Percentiles rank a stretch among this genome's conserved stretches.
These are phyloP conservation scores for Auricularia auricula-judae DNA, from an alignment of 768 basidiomycete species.

Conservation along the genomic window DNA sequence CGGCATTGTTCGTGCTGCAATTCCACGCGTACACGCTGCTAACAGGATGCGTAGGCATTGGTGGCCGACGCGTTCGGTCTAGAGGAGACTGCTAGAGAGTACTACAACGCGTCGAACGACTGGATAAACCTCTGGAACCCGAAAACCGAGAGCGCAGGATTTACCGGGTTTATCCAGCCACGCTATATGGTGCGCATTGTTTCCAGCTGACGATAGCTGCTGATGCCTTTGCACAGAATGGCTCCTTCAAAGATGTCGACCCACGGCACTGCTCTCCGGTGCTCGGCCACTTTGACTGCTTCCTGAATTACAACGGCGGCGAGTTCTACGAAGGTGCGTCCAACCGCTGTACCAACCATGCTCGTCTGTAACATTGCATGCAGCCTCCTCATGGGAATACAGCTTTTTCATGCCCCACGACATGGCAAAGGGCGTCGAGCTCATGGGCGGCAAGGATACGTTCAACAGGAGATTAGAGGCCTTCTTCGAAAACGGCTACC, in stretches of 20 bases:
- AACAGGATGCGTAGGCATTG: background rate
- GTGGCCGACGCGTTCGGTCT: constrained; percentile 9
- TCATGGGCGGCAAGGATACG: constrained; percentile 9
- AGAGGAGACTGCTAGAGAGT: constrained; percentile 2
- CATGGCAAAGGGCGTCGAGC: constrained; percentile 7
- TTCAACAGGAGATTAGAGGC: constrained; percentile 8
- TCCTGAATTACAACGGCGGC: background rate
- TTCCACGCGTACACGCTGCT: background rate
- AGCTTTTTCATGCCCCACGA: constrained; percentile 13
- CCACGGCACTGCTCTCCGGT: constrained; percentile 10
- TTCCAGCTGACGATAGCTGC: too few species aligned
- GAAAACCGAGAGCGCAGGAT: constrained; percentile 4
- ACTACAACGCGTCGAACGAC: constrained; percentile 8
- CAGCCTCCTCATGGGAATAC: constrained; percentile 11
- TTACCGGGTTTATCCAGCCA: constrained; percentile 12
- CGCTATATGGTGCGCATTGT: constrained; percentile 2
- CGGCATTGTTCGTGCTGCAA: constrained; percentile 1
- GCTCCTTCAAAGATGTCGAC: constrained; percentile 3
- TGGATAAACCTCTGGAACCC: constrained; percentile 12
- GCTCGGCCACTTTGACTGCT: constrained; percentile 8
- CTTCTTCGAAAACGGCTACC: constrained; percentile 8
- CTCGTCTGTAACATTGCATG: background rate
- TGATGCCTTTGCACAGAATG: background rate
- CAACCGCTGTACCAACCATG: background rate
- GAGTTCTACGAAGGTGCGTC: background rate